Conservation (phyloP, 768 basidiomycete genomes). For the Saitozyma podzolica region DNA sequence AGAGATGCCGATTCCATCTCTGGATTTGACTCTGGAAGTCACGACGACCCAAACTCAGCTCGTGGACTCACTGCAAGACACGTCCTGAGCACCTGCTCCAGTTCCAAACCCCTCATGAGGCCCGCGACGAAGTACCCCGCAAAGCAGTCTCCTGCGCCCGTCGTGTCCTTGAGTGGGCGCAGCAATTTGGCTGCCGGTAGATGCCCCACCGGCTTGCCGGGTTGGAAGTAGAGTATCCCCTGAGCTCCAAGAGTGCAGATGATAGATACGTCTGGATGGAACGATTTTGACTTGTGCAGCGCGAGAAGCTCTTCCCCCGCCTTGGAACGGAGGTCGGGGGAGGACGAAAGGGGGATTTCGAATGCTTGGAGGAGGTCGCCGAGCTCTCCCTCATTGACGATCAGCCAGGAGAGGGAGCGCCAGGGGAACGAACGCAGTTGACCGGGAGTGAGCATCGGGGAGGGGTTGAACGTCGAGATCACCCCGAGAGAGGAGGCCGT, state of each 20-base stretch:
- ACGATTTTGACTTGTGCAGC: slow-evolving; percentile 16
- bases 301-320: slow-evolving; percentile 4
- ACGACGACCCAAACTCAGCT: too few relatives aligned
- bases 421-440: slow-evolving; percentile 52
- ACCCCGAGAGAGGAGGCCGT: slow-evolving; percentile 22
- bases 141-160: slow-evolving; percentile 53
- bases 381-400: slow-evolving; percentile 55
- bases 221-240: slow-evolving; percentile 33
- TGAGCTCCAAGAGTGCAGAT: slow-evolving; percentile 49
- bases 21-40: too few relatives aligned
- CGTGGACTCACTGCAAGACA: slow-evolving; percentile 43
- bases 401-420: slow-evolving; percentile 51
- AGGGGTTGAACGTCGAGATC: slow-evolving; percentile 55
- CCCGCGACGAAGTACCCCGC: slow-evolving; percentile 50
- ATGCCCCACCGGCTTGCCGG: slow-evolving; percentile 11
- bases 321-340: not conserved
- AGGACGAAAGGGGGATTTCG: not conserved
- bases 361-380: slow-evolving; percentile 29
- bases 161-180: slow-evolving; percentile 45
- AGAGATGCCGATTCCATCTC: too few relatives aligned
- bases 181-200: slow-evolving; percentile 41
- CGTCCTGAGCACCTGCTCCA: slow-evolving; percentile 33
- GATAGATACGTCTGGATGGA: slow-evolving; percentile 16
- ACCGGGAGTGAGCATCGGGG: slow-evolving; percentile 51
- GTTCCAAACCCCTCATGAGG: slow-evolving; percentile 32